A percentile compares a stretch with the other conserved stretches of the same genome.
Evolutionary conservation across 202 grass and related monocot species (phyloP).

Genomic region (Saccharum hybrid): DNA sequence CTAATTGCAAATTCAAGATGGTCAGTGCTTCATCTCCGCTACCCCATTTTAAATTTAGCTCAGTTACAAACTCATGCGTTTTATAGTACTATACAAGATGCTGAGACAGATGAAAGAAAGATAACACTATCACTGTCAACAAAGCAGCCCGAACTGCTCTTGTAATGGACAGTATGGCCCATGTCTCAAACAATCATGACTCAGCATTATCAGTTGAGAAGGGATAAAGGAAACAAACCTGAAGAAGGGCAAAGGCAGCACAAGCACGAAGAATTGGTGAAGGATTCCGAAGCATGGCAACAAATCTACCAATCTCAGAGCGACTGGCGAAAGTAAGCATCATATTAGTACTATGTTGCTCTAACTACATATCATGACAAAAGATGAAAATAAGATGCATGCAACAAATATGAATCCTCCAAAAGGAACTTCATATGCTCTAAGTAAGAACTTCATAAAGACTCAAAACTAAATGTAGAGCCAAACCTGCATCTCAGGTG

Average conservation of each 20-base stretch:
- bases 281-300: slow-evolving; percentile 90
- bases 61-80: not conserved
- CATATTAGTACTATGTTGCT: slow-evolving; percentile 37
- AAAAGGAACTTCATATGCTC: not conserved
- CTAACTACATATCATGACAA: slow-evolving; percentile 25
- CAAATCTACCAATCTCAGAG: slow-evolving; percentile 94
- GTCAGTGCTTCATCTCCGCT: not conserved
- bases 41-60: not conserved
- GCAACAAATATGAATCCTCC: not conserved
- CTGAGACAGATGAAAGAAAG: not conserved
- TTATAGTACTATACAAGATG: slow-evolving; percentile 9
- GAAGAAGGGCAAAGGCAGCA: slow-evolving; percentile 99
- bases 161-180: slow-evolving; percentile 8
- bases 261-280: slow-evolving; percentile 86
- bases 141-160: slow-evolving; percentile 3
- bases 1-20: not conserved
- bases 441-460: slow-evolving; percentile 11
- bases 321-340: slow-evolving; percentile 55
- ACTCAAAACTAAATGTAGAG: not conserved
- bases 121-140: slow-evolving; percentile 7
- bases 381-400: slow-evolving; percentile 41
- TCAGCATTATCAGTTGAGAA: slow-evolving; percentile 34
- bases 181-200: slow-evolving; percentile 7
- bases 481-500: slow-evolving; percentile 99
- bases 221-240: slow-evolving; percentile 62